Evolutionary conservation across 805 yeast genomes (phyloP), one percentile per base, ranked within the genome.

Genomic region (Candida multigemmis): DNA sequence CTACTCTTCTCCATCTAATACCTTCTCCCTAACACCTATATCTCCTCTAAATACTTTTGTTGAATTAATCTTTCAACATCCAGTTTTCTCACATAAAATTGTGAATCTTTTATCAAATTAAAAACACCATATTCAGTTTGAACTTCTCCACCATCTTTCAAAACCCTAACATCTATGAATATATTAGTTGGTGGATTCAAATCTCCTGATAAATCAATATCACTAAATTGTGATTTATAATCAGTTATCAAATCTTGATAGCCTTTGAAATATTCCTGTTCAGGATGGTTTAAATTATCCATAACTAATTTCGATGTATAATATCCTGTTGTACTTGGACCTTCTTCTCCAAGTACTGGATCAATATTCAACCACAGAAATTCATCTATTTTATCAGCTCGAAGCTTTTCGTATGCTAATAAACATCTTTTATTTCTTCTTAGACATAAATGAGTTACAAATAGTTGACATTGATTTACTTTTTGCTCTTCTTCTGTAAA

Each of bases 91-190:
- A 89, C 96, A 46, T 82, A 89, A 46, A 89, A 87, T 46, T 91
- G 97, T 3, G 95, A 82, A 49, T 89, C 89, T 44, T 87, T 89
- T 3, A 93, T 83, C 37, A 91, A 58, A 42, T 87, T 87, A 57
- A 91, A 86, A 3, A 85, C 95, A 13, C 96, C 98, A 42, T 89
- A 89, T 49, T 89, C 98, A 0, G 98, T 91, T 46, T 87, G 96
- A 19, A 89, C 85, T 47, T 91, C 97, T 2, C 98, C 98, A 0
- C 94, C 96, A 43, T 89, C 94, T 48, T 81, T 81, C 27, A 89
- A 54, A 6, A 89, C 97, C 32, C 98, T 61, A 4, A 91, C 97
- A 44, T 89, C 98, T 7, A 89, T 82, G 41, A 89, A 91, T 16
- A 91, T 81, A 39, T 85, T 93, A 19, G 70, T 71, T 1, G 98